Base-by-base conservation (phyloP, 176 grass and related monocot genomes). In the Triticum urartu region DNA sequence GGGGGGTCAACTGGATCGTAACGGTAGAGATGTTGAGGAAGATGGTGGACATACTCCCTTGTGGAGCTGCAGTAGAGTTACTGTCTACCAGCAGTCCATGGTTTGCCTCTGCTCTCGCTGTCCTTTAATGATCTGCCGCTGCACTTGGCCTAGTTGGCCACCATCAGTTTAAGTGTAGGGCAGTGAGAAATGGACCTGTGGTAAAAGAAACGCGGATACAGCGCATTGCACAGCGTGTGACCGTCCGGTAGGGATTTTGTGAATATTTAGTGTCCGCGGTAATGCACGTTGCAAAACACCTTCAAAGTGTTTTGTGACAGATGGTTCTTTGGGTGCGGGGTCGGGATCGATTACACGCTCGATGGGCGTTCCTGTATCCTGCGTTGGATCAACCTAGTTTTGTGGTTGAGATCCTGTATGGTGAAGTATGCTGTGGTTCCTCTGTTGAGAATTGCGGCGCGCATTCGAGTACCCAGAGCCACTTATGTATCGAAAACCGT, bases 61-160 rank as follows among this genome's bases (percentile, higher is more conserved):
- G 32, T 64, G 33, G 22, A 84, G 47, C 45, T 42, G 48, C 36
- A 70, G 79, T 74, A 50, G 56, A 59, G 66, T 82, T 77, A 77
- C 32, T 68, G 64, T 81, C 77, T 60, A 61, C 43, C 68, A 75
- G 47, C 47, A 67, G 25, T 76, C n/a, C 28, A 63, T 32, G 50
- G 15, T 58, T 43, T 77, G 50, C 74, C 20, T 50, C 39, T 79
- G 30, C 38, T 64, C 20, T 52, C 21, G 56, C 56, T 59, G 56
- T 59, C 7, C 56, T 59, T 59, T 21, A 21, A 21, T 59, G 56
- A 9, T 7, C 56, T 9, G 56, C 56, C 2, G 7, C 7, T 59
- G 56, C 56, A 21, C 56, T 21, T 54, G 50, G 43, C 15, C 50
- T 30, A 11, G n/a, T 78, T 42, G 77, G 69, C 28, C 30, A 48